Evolutionary conservation across 176 grass and related monocot species (phyloP), one percentile per base, ranked within the genome.

Genomic region (Phoenix dactylifera): DNA sequence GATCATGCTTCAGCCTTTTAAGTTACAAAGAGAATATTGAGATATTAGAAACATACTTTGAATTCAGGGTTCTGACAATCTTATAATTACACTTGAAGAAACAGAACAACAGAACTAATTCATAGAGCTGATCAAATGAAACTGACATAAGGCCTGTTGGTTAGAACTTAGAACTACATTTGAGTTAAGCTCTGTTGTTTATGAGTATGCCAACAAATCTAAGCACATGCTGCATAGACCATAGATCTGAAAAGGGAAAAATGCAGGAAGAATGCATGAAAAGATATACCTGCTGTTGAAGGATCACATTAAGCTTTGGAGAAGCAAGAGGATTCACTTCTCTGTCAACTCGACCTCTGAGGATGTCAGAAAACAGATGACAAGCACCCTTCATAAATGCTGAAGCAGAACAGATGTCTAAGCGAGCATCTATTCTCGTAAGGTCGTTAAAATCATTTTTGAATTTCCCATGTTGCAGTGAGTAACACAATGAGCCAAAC

Each of bases 381-480:
- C 49, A 22, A 30, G 51, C 59, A 18, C 49, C 70, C 10, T 60
- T 76, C 12, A 68, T 16, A 62, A 76, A 69, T 62, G 74, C 65
- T 26, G 64, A 76, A 54, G 74, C 74, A 15, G 74, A 76, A 54
- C 12, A 60, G 14, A 76, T 76, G 58, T 76, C 74, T 30, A 76
- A 62, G 23, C 64, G 74, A 76, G 64, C 74, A 69, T 69, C 65
- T 25, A 76, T 22, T 61, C 74, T 53, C 19, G 57, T 76, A 7
- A 76, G 64, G 57, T 76, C 74, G 55, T 68, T 76, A 32, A 76
- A 68, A 69, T 76, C 74, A 22, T 76, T 60, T 4, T 59, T 76
- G 51, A 76, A 76, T 49, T 62, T 68, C 22, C 74, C 74, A 53
- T 18, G 35, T 55, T 76, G 74, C 69, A 62, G 25, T 16, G 74